These are phyloP conservation scores for Corymbia maculata DNA, from an alignment of 345 rosid species.

Conservation along the genomic window DNA sequence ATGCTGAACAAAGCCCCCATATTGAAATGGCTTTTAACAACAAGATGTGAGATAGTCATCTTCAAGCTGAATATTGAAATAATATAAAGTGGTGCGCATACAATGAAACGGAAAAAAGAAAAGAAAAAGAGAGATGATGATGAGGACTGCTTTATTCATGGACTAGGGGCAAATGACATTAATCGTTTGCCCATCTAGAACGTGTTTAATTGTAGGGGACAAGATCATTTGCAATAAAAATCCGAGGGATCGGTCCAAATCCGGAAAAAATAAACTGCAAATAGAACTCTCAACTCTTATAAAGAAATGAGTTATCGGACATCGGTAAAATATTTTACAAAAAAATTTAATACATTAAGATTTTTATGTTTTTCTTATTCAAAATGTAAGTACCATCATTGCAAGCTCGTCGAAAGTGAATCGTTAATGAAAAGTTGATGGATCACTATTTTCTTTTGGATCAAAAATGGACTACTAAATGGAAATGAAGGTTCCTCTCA, in stretches of 20 bases:
- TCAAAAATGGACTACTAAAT: background rate
- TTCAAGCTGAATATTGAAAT: background rate
- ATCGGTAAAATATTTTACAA: background rate
- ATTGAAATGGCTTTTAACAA: background rate
- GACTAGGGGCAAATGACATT: background rate
- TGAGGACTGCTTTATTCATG: background rate
- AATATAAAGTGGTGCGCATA: background rate
- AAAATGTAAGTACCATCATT: background rate
- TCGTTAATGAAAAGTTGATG: too few species aligned
- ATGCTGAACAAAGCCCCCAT: background rate
- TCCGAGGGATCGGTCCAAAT: background rate
- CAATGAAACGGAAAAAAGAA: background rate
- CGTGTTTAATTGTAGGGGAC: background rate
- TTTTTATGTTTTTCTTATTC: background rate
- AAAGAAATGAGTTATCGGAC: background rate
- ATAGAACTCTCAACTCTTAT: background rate
- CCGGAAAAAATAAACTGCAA: background rate
- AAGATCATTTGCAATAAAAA: background rate
- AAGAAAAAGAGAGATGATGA: background rate
- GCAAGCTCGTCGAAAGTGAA: background rate
- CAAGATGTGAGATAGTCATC: background rate
- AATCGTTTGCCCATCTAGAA: background rate
- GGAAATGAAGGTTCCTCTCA: background rate
- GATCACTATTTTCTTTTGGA: too few species aligned
- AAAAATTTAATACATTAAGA: background rate